These are phyloP conservation scores for Pseudofabraea citricarpa DNA, from an alignment of 2,329 filamentous ascomycete species.

Conservation along the genomic window DNA sequence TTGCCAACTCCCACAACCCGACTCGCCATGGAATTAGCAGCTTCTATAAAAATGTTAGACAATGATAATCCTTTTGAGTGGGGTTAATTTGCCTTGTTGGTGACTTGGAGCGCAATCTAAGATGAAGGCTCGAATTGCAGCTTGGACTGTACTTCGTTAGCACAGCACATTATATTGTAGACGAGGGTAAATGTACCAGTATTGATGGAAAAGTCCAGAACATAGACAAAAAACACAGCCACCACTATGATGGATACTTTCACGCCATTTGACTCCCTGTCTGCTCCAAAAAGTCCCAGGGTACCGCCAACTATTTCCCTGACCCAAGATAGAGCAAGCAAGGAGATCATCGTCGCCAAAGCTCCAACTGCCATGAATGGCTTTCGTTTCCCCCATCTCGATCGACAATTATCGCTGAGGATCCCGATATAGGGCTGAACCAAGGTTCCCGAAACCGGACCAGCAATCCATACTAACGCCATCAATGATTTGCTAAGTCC, in stretches of 20 bases:
- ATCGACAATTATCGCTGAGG: slow-evolving; percentile 71
- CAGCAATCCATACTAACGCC: slow-evolving; percentile 81
- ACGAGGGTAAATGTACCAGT: slow-evolving; percentile 53
- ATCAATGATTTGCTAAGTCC: slow-evolving; percentile 79
- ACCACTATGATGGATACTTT: slow-evolving; percentile 66
- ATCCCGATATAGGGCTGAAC: slow-evolving; percentile 83
- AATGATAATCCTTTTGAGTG: slow-evolving; percentile 8
- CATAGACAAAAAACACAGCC: slow-evolving; percentile 82
- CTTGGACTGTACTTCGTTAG: slow-evolving; percentile 60
- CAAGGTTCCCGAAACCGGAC: slow-evolving; percentile 70
- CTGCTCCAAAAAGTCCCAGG: slow-evolving; percentile 65
- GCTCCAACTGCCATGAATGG: slow-evolving; percentile 75
- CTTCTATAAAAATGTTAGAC: slow-evolving; percentile 43
- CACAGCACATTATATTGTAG: not conserved
- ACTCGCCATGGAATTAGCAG: slow-evolving; percentile 91
- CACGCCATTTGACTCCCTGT: slow-evolving; percentile 58
- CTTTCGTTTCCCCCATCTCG: slow-evolving; percentile 72
- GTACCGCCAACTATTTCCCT: slow-evolving; percentile 66
- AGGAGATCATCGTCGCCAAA: slow-evolving; percentile 58
- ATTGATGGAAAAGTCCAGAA: slow-evolving; percentile 93
- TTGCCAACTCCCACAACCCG: slow-evolving; percentile 83
- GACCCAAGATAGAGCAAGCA: slow-evolving; percentile 70
- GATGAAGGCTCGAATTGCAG: slow-evolving; percentile 85
- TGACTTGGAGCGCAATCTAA: slow-evolving; percentile 89
- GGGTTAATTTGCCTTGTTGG: slow-evolving; percentile 58